Evolutionary conservation across 306 rosid species (phyloP), one percentile per base, ranked within the genome.

Genomic region (Cyamopsis tetragonoloba): DNA sequence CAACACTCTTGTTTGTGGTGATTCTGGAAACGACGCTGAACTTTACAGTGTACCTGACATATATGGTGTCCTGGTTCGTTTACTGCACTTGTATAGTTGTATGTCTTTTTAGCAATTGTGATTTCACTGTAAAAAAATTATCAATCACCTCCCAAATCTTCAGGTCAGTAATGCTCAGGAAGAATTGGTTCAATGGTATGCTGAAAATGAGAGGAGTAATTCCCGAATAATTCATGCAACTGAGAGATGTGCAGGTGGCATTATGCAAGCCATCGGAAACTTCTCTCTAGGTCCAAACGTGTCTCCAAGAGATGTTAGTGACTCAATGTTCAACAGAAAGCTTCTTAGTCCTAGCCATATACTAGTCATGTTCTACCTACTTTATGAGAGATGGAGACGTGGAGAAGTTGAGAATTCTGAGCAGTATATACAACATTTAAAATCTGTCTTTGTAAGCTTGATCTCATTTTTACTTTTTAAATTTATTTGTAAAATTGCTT

Each of bases 1-100:
- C 49, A 71, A 78, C 65, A 85, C 90, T 73, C 96, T 91, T 77
- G 97, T 91, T 42, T 91, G 97, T 79, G 97, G 97, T 14, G 97
- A 91, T 65, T 91, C 97, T 17, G 96, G 97, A 66, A 91, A 91
- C 42, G 97, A 91, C 48, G 82, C 88, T 0, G 97, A 91, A 71
- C 85, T 91, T 3, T 91, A 81, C 62, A 67, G 58, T 14, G 55
- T 88, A 49, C 92, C 88, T 23, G 72, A 62, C 24, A 89, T 84
- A 61, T 77, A 83, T 48, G 96, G 97, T 39, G 97, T 88, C 74
- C 71, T 91, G 96, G 97, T 91, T 38, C 41, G 91, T 80, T 55
- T 20, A 38, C 11, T 76, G 75, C 60, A n/a, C 56, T 14, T 35
- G n/a, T 70, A 13, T 34, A 59, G 18, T 15, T 70, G 37, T 39